These are phyloP conservation scores for Curvularia sp. DNA, from an alignment of 2,329 filamentous ascomycete genomes.

Conservation along the genomic window DNA sequence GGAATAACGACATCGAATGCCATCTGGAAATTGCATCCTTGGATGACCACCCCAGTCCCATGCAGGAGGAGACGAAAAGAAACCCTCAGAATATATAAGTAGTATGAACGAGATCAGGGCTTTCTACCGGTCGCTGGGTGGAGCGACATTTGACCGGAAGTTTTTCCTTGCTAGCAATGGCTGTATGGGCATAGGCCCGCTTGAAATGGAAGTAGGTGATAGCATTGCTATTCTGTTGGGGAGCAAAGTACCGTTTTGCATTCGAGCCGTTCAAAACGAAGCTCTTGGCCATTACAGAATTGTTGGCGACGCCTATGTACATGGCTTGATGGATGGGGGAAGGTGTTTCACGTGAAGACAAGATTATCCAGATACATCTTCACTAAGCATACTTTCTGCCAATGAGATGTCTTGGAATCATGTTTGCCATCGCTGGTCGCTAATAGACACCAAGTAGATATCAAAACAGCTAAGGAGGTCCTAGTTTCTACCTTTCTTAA, in stretches of 20 bases:
- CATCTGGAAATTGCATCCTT: constrained; percentile 3
- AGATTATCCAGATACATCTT: not conserved
- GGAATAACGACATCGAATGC: not conserved
- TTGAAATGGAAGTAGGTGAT: constrained; percentile 20
- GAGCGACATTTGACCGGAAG: constrained; percentile 14
- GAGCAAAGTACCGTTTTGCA: constrained; percentile 26
- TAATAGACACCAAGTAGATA: not conserved
- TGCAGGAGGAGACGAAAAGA: not conserved
- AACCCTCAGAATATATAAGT: not conserved
- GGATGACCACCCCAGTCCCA: constrained; percentile 2
- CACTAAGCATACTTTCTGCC: not conserved
- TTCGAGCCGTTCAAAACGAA: not conserved
- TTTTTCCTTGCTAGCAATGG: constrained; percentile 28
- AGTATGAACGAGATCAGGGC: not conserved
- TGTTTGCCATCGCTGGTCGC: not conserved
- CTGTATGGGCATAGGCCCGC: constrained; percentile 26
- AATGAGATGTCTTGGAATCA: not conserved
- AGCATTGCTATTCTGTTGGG: constrained; percentile 25
- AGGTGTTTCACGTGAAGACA: constrained; percentile 1
- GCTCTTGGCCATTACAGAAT: constrained; percentile 1
- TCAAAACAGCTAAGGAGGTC: not conserved
- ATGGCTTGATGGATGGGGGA: constrained; percentile 33
- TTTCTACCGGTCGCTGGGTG: constrained; percentile 6
- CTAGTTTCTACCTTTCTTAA: not conserved
- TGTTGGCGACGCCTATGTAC: constrained; percentile 25